phyloP scores from a whole-genome alignment of 225 moss, liverwort and hornwort genomes.

The Marchantia polymorpha region DNA sequence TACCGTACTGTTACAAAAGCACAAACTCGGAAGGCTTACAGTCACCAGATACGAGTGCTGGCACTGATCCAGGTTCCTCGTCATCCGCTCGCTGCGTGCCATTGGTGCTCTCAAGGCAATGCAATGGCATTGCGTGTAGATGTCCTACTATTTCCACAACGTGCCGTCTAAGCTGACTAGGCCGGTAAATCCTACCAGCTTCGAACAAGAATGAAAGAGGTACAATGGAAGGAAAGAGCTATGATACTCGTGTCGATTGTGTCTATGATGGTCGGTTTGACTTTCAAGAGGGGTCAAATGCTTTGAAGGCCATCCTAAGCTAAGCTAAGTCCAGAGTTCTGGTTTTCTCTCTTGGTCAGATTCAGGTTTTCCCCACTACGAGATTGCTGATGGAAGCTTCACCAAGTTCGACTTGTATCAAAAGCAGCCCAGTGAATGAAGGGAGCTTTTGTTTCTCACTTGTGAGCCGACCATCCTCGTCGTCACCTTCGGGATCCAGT shows the following conservation, averaged over 20 bases:
- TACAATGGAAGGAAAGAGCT: neutral
- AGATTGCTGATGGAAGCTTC: neutral
- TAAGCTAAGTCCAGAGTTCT: constrained; percentile 2
- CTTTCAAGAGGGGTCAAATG: neutral
- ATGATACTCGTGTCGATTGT: neutral
- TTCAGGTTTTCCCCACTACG: neutral
- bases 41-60: neutral
- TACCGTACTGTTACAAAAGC: neutral
- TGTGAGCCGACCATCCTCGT: neutral
- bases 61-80: neutral
- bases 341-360: neutral
- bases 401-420: constrained; percentile 7
- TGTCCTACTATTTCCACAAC: neutral
- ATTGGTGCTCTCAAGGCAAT: neutral
- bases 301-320: neutral
- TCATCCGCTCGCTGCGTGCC: no score
- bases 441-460: neutral
- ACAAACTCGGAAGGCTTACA: neutral
- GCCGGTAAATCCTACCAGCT: no score
- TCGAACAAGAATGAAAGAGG: neutral
- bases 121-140: neutral
- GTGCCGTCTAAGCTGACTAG: no score
- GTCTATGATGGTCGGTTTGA: neutral
- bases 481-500: neutral
- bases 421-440: constrained; percentile 13